Base-by-base conservation (phyloP, 2,329 filamentous ascomycete species). In the Aureobasidium mangrovei region DNA sequence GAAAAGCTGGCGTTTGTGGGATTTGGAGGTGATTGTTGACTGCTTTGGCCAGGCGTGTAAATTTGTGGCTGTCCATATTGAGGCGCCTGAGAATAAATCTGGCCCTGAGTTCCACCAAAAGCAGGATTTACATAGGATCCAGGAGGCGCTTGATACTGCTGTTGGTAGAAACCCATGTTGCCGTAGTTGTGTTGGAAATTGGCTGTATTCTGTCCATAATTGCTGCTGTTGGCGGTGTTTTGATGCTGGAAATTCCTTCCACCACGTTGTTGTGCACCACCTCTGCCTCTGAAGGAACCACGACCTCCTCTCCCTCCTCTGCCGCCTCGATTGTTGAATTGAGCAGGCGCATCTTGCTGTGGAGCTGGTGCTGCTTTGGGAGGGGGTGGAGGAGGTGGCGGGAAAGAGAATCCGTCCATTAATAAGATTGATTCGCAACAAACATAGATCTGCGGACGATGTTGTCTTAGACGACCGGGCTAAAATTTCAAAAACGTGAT, bases 311-410 rank as follows among this genome's bases (percentile, higher is more conserved):
- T 59, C 27, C 66, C 69, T 35, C 65, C 58, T 39, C 60, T 59
- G 31, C 61, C 59, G 28, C 61, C 60, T 28, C 44, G 44, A 31
- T 36, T 35, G 62, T 44, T 43, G 67, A 63, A 60, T 64, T 69
- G 40, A 64, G 64, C 29, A 24, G 38, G 28, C 29, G 31, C 35
- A 6, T 43, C 28, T 55, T 55, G 31, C 18, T 56, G 40, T 45
- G 56, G n/a, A 28, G 49, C 51, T 42, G 51, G 52, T 27, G 59
- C 36, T 33, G 63, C 49, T 46, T 65, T 66, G 18, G 66, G 65
- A 26, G 68, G 68, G 46, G 69, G 69, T 38, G 74, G 74, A 38
- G 74, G 74, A 32, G 74, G 74, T 40, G 73, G 74, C n/a, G 74
- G 74, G 49, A 76, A 77, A 18, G 67, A 70, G 69, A 76, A 63